phyloP scores from a whole-genome alignment of 768 basidiomycete species.

The Boletus insuetus region DNA sequence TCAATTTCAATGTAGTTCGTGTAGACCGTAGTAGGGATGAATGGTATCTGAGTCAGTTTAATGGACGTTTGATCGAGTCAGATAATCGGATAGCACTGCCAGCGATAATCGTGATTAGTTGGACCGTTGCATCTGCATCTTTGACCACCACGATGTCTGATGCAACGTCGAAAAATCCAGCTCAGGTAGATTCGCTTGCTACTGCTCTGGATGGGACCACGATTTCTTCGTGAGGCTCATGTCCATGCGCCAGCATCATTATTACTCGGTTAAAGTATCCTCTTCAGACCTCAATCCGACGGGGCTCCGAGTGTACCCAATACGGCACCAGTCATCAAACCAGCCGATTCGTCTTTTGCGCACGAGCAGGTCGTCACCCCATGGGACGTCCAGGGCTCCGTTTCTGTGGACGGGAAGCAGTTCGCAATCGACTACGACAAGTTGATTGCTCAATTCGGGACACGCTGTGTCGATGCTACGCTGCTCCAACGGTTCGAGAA shows the following conservation, averaged over 20 bases:
- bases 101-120: conserved; percentile 8
- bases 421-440: conserved; percentile 97
- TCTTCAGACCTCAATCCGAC: conserved; percentile 14
- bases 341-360: conserved; percentile 26
- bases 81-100: not conserved
- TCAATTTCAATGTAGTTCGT: not conserved
- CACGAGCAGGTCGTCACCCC: conserved; percentile 88
- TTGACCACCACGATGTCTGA: conserved; percentile 16
- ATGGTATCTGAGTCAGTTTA: not conserved
- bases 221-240: conserved; percentile 31
- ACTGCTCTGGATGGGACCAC: conserved; percentile 23
- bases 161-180: conserved; percentile 24
- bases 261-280: not conserved
- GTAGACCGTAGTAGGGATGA: conserved; percentile 1
- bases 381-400: conserved; percentile 95
- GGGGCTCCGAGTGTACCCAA: not conserved
- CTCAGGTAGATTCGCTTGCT: conserved; percentile 27
- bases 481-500: conserved; percentile 87
- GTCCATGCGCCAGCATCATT: not conserved
- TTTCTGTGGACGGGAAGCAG: conserved; percentile 85
- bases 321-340: conserved; percentile 31
- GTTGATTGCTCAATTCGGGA: conserved; percentile 91
- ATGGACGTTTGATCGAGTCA: not conserved
- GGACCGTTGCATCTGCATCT: not conserved
- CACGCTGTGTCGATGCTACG: conserved; percentile 70